Conservation (phyloP, 2,329 filamentous ascomycete species). For the Corniculantispora saksenae region DNA sequence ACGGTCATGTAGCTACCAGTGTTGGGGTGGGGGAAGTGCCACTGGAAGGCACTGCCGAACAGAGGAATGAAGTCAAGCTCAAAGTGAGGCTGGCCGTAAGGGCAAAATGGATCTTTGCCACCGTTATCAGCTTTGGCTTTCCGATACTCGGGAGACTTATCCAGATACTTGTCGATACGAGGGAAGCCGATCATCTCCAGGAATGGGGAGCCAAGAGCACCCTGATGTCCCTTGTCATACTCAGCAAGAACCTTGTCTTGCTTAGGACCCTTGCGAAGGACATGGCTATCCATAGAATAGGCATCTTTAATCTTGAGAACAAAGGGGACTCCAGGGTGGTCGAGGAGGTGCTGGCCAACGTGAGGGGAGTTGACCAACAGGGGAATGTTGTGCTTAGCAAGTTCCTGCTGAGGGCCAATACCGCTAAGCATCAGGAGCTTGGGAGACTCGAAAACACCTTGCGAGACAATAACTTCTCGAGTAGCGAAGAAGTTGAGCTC, state of each 20-base stretch:
- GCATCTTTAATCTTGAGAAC: constrained; percentile 36
- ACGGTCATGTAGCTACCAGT: constrained; percentile 56
- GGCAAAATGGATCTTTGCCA: constrained; percentile 54
- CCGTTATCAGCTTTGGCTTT: constrained; percentile 43
- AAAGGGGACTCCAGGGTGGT: constrained; percentile 52
- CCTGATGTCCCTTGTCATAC: constrained; percentile 41
- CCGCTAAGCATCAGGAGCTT: constrained; percentile 66
- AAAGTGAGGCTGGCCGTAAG: constrained; percentile 59
- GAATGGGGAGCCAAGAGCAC: constrained; percentile 42
- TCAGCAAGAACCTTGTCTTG: constrained; percentile 35
- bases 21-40: constrained; percentile 44
- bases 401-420: constrained; percentile 57
- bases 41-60: constrained; percentile 53
- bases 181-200: constrained; percentile 57
- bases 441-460: constrained; percentile 62
- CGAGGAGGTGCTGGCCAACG: constrained; percentile 65
- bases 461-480: constrained; percentile 49
- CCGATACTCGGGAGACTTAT: constrained; percentile 49
- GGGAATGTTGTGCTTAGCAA: constrained; percentile 54
- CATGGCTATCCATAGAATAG: constrained; percentile 40
- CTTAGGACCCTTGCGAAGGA: constrained; percentile 39
- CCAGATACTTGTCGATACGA: constrained; percentile 55
- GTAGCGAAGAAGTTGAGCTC: constrained; percentile 44
- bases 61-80: constrained; percentile 63
- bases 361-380: constrained; percentile 58